A percentile compares a stretch with the other conserved stretches of the same genome.
These are phyloP conservation scores for Apiospora hydei DNA, from an alignment of 2,329 filamentous ascomycete genomes.

Conservation along the genomic window DNA sequence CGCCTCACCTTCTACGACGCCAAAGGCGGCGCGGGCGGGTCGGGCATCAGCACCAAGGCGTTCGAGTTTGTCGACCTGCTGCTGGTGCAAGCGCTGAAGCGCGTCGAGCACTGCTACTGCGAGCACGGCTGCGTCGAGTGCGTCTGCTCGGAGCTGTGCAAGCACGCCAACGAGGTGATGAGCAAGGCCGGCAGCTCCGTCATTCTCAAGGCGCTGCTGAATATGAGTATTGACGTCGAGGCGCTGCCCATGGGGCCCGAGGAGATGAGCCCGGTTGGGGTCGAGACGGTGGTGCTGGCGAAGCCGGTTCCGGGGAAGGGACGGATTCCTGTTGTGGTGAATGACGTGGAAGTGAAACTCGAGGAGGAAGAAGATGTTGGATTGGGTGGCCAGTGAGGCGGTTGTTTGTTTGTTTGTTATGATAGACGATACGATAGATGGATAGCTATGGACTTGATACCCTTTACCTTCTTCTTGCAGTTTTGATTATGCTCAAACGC, in stretches of 20 bases:
- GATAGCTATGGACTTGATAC: neutral
- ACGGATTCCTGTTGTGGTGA: slow-evolving; percentile 31
- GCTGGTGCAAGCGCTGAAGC: slow-evolving; percentile 75
- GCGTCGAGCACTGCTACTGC: slow-evolving; percentile 81
- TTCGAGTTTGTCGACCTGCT: slow-evolving; percentile 91
- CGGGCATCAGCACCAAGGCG: slow-evolving; percentile 88
- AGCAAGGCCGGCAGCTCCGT: slow-evolving; percentile 88
- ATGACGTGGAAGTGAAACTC: slow-evolving; percentile 36
- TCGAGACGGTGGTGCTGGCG: slow-evolving; percentile 84
- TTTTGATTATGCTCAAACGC: neutral
- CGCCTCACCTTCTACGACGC: slow-evolving; percentile 94
- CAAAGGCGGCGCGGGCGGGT: slow-evolving; percentile 84
- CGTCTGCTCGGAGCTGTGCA: slow-evolving; percentile 84
- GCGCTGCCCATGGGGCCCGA: slow-evolving; percentile 87
- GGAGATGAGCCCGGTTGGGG: slow-evolving; percentile 69
- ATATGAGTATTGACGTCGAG: slow-evolving; percentile 81
- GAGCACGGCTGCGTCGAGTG: slow-evolving; percentile 87
- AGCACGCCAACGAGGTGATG: slow-evolving; percentile 89
- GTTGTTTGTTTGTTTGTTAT: neutral
- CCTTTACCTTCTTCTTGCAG: neutral
- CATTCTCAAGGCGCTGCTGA: slow-evolving; percentile 78
- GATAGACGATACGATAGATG: neutral
- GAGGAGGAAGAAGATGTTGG: slow-evolving; percentile 31
- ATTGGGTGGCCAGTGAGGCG: neutral
- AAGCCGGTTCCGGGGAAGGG: slow-evolving; percentile 63